Base-by-base conservation (phyloP, 208 protist species). In the Lotmaria passim region DNA sequence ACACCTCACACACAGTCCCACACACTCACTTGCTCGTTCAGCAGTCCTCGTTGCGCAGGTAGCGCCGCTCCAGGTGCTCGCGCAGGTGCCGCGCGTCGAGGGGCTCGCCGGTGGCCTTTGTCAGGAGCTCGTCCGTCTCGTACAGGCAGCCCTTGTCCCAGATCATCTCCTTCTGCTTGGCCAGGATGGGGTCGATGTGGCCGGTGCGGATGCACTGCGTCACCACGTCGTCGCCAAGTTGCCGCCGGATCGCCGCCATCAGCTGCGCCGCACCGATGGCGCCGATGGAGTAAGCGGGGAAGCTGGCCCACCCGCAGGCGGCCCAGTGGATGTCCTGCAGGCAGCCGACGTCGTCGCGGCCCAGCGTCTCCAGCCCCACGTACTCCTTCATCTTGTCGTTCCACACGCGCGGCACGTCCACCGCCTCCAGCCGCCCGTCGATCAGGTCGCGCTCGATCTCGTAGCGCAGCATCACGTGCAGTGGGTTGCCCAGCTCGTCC, bases 311-410 rank as follows among this genome's bases (percentile, higher is more conserved):
- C 21, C 52, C 23, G 14, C 81, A 82, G 7, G 23, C 23, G 11
- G 77, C 43, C 89, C 94, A 97, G 78, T 95, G 90, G n/a, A 95
- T 81, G 69, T 96, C 91, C 73, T 98, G 91, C 44, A 96, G 71
- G 63, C 85, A 92, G 7, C 92, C 90, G 12, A 87, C 28, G 53
- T 86, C 77, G 55, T 90, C 81, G 60, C 92, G 90, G 11, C 81
- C 85, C 19, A 85, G 66, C 67, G 91, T 93, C 34, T 91, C 81
- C 15, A 94, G 53, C 34, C 82, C 89, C 3, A 95, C 60, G 73
- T 94, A 93, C 36, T 71, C 75, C 79, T 94, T 87, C 86, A 95
- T 92, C 73, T 92, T 91, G 10, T 81, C 75, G 65, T 91, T 90
- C 88, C 90, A 94, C 60, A 86, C 78, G 17, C 56, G 58, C 43